Conservation (phyloP, 2,329 filamentous ascomycete species). For the Pseudogymnoascus sp. region DNA sequence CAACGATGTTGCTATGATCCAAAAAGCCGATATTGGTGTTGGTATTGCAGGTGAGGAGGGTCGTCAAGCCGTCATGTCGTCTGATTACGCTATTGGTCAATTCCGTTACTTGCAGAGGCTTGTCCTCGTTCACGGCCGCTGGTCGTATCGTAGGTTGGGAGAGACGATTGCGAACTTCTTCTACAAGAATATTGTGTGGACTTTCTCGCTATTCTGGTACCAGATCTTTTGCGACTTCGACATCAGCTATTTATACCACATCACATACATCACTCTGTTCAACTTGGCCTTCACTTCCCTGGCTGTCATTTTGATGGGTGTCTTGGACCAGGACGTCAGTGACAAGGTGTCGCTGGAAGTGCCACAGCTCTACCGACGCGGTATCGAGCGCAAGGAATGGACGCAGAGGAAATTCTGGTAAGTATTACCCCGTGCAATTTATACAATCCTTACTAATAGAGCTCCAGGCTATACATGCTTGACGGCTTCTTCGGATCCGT, state of each 20-base stretch:
- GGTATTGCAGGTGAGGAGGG: conserved; percentile 92
- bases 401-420: conserved; percentile 95
- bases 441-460: conserved; percentile 17
- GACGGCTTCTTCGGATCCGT: conserved; percentile 94
- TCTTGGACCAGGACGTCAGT: conserved; percentile 93
- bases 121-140: conserved; percentile 83
- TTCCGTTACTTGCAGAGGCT: conserved; percentile 83
- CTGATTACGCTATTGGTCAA: conserved; percentile 90
- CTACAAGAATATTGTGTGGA: conserved; percentile 99
- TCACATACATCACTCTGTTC: conserved; percentile 94
- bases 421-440: conserved; percentile 29
- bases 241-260: conserved; percentile 94
- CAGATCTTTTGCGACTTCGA: conserved; percentile 94
- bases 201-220: conserved; percentile 94
- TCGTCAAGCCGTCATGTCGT: conserved; percentile 89
- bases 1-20: conserved; percentile 97
- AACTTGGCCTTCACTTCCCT: conserved; percentile 95
- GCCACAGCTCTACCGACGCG: conserved; percentile 88
- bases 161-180: conserved; percentile 98
- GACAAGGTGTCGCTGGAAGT: conserved; percentile 91
- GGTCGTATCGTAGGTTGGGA: conserved; percentile 87
- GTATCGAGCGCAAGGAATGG: conserved; percentile 96
- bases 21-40: conserved; percentile 90
- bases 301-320: conserved; percentile 89
- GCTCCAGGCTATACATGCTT: conserved; percentile 75